Percentiles rank a stretch among this genome's conserved stretches.
Conservation (phyloP, 306 rosid species). For the Trichosanthes truncata region DNA sequence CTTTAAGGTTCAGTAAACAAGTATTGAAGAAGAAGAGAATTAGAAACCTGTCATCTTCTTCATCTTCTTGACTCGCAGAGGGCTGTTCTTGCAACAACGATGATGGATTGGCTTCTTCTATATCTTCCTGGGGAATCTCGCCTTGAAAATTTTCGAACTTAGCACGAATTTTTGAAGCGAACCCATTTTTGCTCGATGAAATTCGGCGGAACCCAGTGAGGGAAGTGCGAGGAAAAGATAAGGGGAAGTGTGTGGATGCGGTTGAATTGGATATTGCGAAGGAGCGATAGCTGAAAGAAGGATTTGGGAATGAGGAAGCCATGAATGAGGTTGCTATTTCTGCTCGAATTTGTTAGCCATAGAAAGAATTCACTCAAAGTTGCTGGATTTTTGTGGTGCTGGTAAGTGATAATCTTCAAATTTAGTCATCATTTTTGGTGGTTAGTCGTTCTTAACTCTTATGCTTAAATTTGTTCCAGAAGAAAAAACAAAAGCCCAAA, state of each 20-base stretch:
- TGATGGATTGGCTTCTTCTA: slow-evolving; percentile 21
- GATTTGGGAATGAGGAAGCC: slow-evolving; percentile 51
- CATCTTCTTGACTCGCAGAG: slow-evolving; percentile 15
- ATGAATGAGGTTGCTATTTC: slow-evolving; percentile 14
- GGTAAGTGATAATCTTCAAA: neutral
- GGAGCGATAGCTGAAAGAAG: slow-evolving; percentile 24
- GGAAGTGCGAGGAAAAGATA: slow-evolving; percentile 30
- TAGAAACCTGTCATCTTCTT: slow-evolving; percentile 75
- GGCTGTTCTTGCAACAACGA: slow-evolving; percentile 20
- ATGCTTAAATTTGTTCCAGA: too few relatives aligned
- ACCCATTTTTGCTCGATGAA: slow-evolving; percentile 19
- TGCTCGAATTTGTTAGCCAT: neutral
- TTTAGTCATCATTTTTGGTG: neutral
- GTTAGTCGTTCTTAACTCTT: too few relatives aligned
- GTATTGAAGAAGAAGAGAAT: neutral
- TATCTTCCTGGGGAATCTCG: slow-evolving; percentile 23
- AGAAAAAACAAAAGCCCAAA: too few relatives aligned
- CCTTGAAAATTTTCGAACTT: slow-evolving; percentile 83
- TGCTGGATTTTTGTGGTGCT: neutral
- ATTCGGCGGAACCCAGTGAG: slow-evolving; percentile 19
- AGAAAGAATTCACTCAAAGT: neutral
- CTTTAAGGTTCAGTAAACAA: neutral
- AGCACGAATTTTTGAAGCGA: slow-evolving; percentile 39
- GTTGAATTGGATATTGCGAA: slow-evolving; percentile 24
- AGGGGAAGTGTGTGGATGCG: slow-evolving; percentile 38